A percentile compares a stretch with the other conserved stretches of the same genome.
Evolutionary conservation across 257 asterid genomes (phyloP).

Genomic region (Forsythia suspensa): DNA sequence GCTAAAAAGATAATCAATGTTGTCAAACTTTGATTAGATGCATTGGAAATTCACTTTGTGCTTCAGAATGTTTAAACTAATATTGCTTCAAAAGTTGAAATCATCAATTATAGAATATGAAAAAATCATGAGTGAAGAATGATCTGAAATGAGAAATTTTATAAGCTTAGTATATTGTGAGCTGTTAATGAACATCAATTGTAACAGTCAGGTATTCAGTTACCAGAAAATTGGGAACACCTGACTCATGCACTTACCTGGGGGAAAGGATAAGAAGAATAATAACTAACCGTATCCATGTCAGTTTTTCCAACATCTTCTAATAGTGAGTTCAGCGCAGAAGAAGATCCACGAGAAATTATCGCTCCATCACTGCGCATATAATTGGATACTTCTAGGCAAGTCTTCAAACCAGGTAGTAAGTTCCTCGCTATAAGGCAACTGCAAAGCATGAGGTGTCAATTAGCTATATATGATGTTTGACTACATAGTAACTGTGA

Average conservation of each 20-base stretch:
- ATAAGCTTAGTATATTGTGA: neutral
- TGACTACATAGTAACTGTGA: conserved; percentile 3
- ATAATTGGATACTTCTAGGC: conserved; percentile 75
- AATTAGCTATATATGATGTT: conserved; percentile 22
- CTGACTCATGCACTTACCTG: neutral
- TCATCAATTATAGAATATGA: neutral
- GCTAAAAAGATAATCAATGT: neutral
- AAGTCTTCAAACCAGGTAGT: conserved; percentile 88
- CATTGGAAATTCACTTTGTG: neutral
- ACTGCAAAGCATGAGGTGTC: conserved; percentile 43
- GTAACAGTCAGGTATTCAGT: neutral
- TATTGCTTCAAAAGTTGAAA: neutral
- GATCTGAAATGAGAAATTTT: no score
- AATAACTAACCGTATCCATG: conserved; percentile 62
- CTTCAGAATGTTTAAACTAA: neutral
- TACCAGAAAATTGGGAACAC: neutral
- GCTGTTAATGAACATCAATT: neutral
- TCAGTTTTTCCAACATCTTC: conserved; percentile 58
- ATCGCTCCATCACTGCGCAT: conserved; percentile 66
- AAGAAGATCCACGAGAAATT: conserved; percentile 50
- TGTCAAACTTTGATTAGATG: neutral
- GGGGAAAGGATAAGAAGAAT: conserved; percentile 25
- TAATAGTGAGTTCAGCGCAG: conserved; percentile 37
- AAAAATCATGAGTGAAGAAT: neutral
- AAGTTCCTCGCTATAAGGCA: conserved; percentile 91